Percentiles rank a stretch among this genome's conserved stretches.
phyloP scores from a whole-genome alignment of 1,284 basidiomycete genomes.

The Moesziomyces sp. region DNA sequence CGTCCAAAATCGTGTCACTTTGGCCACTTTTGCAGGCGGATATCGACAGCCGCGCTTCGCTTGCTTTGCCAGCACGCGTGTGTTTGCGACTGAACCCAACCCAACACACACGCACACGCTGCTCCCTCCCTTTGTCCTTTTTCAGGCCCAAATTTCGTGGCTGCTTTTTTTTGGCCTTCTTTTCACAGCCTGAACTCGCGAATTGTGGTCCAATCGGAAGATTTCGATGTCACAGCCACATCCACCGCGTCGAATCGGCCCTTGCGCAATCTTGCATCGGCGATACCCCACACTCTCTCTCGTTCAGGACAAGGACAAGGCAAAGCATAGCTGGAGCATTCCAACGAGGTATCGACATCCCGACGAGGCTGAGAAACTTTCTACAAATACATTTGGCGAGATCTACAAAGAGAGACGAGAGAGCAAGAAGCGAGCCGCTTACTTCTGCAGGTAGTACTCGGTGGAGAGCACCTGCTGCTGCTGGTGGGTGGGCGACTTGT shows the following conservation, averaged over 20 bases:
- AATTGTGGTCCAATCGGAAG: background rate
- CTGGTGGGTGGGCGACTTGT: constrained; percentile 4
- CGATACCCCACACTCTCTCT: background rate
- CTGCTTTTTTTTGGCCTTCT: background rate
- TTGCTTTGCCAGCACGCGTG: no score
- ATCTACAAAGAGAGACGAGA: background rate
- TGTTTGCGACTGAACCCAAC: background rate
- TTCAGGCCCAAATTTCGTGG: background rate
- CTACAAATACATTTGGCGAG: background rate
- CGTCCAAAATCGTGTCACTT: constrained; percentile 1
- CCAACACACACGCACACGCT: constrained; percentile 3
- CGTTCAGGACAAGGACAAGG: no score
- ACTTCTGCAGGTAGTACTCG: constrained; percentile 48
- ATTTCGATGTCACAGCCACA: background rate
- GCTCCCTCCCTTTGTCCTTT: background rate
- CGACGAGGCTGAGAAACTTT: background rate
- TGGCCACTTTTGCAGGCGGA: background rate
- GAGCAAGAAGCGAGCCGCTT: background rate
- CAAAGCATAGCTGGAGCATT: background rate
- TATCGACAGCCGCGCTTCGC: no score
- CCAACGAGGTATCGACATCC: background rate
- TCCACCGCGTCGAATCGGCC: background rate
- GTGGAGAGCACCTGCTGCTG: constrained; percentile 18
- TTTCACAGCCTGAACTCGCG: background rate
- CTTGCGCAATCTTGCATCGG: background rate